Evolutionary conservation across 140 eudicot genomes (phyloP).

Genomic region (Erigeron philadelphicus): DNA sequence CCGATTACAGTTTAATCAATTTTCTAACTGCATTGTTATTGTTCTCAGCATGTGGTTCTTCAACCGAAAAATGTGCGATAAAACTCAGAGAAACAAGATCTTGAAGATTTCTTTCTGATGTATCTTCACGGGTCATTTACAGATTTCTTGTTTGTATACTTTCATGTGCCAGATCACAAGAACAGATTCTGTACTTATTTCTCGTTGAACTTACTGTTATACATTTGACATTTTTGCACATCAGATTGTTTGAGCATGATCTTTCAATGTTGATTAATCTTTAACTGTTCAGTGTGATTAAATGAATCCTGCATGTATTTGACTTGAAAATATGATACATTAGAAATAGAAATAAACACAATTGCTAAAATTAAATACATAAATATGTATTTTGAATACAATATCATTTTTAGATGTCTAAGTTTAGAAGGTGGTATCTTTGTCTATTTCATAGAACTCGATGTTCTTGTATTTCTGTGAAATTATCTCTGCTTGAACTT

Average conservation of each 20-base stretch:
- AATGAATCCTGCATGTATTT: background rate
- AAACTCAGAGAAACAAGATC: background rate
- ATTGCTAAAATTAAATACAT: conserved; percentile 20
- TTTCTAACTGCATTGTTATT: background rate
- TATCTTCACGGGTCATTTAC: background rate
- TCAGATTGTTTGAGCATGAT: conserved; percentile 8
- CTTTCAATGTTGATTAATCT: background rate
- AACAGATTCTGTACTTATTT: background rate
- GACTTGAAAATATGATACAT: conserved; percentile 12
- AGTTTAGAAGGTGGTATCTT: conserved; percentile 35
- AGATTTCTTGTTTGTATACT: background rate
- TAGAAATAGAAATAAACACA: conserved; percentile 3
- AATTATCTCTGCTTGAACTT: conserved; percentile 92
- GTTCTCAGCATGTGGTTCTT: conserved; percentile 72
- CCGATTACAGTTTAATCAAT: conserved; percentile 9
- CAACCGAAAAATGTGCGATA: conserved; percentile 40
- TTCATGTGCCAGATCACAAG: background rate
- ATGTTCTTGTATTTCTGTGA: conserved; percentile 95
- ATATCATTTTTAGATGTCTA: conserved; percentile 6
- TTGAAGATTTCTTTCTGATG: background rate
- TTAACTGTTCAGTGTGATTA: background rate
- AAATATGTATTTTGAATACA: conserved; percentile 8
- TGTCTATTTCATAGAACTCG: conserved; percentile 80
- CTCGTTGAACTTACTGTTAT: background rate
- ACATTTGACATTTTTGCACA: background rate